phyloP scores from a whole-genome alignment of 1,284 basidiomycete genomes.

The Cronartium quercuum region DNA sequence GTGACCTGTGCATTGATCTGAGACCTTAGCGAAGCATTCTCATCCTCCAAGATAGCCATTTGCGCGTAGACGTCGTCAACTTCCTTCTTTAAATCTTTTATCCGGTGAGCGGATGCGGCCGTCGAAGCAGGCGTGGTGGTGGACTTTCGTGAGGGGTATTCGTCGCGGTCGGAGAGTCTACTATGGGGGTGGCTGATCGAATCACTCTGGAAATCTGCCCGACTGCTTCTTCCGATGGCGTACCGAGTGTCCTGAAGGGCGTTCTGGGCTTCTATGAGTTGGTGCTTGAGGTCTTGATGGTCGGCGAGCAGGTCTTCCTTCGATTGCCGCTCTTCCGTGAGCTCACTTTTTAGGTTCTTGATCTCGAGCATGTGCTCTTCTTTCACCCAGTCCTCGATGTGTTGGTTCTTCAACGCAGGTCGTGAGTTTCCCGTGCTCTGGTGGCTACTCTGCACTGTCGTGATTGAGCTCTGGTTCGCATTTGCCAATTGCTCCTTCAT shows the following conservation, averaged over 20 bases:
- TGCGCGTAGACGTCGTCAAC: constrained; percentile 55
- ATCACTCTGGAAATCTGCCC: constrained; percentile 56
- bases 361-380: constrained; percentile 43
- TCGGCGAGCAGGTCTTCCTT: constrained; percentile 43
- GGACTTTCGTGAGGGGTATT: constrained; percentile 51
- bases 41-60: constrained; percentile 57
- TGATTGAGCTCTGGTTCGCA: constrained; percentile 23
- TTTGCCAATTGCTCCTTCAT: constrained; percentile 37
- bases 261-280: constrained; percentile 49
- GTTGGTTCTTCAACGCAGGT: neutral
- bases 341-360: constrained; percentile 56
- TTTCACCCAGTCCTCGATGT: neutral
- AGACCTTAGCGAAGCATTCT: constrained; percentile 48
- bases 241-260: constrained; percentile 56
- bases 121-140: constrained; percentile 54
- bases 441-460: constrained; percentile 35
- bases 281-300: constrained; percentile 39
- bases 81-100: constrained; percentile 60
- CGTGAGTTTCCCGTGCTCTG: constrained; percentile 7
- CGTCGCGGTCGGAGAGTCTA: constrained; percentile 55
- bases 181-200: constrained; percentile 57
- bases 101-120: constrained; percentile 56
- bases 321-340: constrained; percentile 64
- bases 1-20: constrained; percentile 47
- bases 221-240: constrained; percentile 60